A percentile compares a stretch with the other conserved stretches of the same genome.
These are phyloP conservation scores for Penicillium sp. DNA, from an alignment of 2,329 filamentous ascomycete genomes.

Conservation along the genomic window DNA sequence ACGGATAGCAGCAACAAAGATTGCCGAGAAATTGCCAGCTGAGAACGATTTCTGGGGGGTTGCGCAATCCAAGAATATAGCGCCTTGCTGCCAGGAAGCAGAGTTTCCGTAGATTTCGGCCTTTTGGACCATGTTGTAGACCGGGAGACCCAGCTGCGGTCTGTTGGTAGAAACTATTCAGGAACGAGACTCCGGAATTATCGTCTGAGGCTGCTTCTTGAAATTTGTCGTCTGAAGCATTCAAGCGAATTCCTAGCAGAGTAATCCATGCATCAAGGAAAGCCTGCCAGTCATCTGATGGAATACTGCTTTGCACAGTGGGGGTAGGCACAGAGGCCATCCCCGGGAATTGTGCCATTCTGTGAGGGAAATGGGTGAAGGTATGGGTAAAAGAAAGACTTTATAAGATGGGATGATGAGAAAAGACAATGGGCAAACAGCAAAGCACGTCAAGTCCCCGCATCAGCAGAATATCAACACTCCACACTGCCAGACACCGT, in stretches of 20 bases:
- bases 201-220: slow-evolving; percentile 56
- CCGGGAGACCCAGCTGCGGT: slow-evolving; percentile 39
- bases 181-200: slow-evolving; percentile 64
- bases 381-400: neutral
- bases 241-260: slow-evolving; percentile 68
- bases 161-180: slow-evolving; percentile 69
- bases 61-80: slow-evolving; percentile 54
- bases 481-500: neutral
- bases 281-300: slow-evolving; percentile 73
- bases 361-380: slow-evolving; percentile 4
- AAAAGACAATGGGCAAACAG: neutral
- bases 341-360: slow-evolving; percentile 63
- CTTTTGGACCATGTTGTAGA: slow-evolving; percentile 41
- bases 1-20: slow-evolving; percentile 68
- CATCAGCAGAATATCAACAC: slow-evolving; percentile 8
- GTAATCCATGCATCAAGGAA: slow-evolving; percentile 77
- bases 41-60: slow-evolving; percentile 56
- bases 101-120: slow-evolving; percentile 61
- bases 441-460: neutral
- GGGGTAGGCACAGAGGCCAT: slow-evolving; percentile 78
- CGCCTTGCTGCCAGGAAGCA: slow-evolving; percentile 68
- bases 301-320: slow-evolving; percentile 68
- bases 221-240: slow-evolving; percentile 63
- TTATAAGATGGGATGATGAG: slow-evolving; percentile 4
- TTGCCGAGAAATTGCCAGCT: slow-evolving; percentile 71